Base-by-base conservation (phyloP, 2,329 filamentous ascomycete genomes). In the Alternaria alternata region DNA sequence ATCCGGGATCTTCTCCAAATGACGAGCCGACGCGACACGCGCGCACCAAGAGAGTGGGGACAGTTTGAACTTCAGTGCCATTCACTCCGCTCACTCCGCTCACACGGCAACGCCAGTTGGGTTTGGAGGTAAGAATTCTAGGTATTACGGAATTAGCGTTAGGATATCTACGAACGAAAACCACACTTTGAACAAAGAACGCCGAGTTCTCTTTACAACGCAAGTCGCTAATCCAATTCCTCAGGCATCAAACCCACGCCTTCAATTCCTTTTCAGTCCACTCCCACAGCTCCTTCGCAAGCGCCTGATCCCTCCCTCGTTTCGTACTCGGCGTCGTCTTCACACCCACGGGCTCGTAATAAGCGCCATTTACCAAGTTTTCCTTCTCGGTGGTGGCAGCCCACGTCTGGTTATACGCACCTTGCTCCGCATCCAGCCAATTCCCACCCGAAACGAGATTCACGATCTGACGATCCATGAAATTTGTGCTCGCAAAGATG, bases 371-470 rank as follows among this genome's bases (percentile, higher is more conserved):
- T 44, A 63, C 66, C 38, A 83, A 61, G 12, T 73, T 69, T 22
- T 71, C 68, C 64, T 69, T 78, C 8, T 49, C 52, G 47, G 61
- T 71, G 1, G 75, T 78, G 6, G 77, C 78, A 9, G 76, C 77
- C 81, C 81, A 83, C 14, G 81, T 78, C 69, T 79, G 75, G 52
- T 78, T 82, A 67, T 77, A 64, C 6, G 78, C 74, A 2, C 80
- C 81, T 8, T 68, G 73, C 56, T 62, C 64, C 7, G 67, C 5
- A 20, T 38, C n/a, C 5, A 36, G 22, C 52, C 42, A 55, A 16
- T 41, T 38, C 3, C 43, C 52, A 2, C 30, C n/a, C 20, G 42
- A 47, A 26, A 48, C 30, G 2, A 36, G 20, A 18, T 54, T 54
- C 16, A 55, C 32, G 8, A 39, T 43, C 14, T 55, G 42, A 12